Evolutionary conservation across 2,329 filamentous ascomycete genomes (phyloP).

Genomic region (Penicillium sp.): DNA sequence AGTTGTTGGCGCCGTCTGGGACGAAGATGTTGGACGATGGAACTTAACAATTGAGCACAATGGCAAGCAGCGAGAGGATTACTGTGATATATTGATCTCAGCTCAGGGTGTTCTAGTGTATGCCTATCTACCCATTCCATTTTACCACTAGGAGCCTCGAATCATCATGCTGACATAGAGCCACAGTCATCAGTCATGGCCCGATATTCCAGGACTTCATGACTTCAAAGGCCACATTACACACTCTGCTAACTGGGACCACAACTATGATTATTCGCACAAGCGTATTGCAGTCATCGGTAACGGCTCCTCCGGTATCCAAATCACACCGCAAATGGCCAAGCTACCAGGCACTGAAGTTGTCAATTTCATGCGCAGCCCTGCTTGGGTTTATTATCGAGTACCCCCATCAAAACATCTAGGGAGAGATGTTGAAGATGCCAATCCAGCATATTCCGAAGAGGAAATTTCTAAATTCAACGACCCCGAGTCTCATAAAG

Average conservation of each 20-base stretch:
- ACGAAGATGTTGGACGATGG: slow-evolving; percentile 26
- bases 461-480: slow-evolving; percentile 29
- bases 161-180: not conserved
- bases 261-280: slow-evolving; percentile 25
- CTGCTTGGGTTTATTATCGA: slow-evolving; percentile 32
- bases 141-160: no score
- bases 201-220: slow-evolving; percentile 31
- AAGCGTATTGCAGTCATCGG: slow-evolving; percentile 37
- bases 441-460: slow-evolving; percentile 32
- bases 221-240: slow-evolving; percentile 31
- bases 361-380: slow-evolving; percentile 31
- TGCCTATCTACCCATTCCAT: slow-evolving; percentile 9
- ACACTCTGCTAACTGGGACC: slow-evolving; percentile 35
- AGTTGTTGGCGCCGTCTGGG: slow-evolving; percentile 46
- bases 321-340: slow-evolving; percentile 23
- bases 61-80: slow-evolving; percentile 21
- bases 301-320: slow-evolving; percentile 43
- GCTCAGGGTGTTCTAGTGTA: slow-evolving; percentile 31
- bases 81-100: slow-evolving; percentile 31
- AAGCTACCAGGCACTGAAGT: slow-evolving; percentile 30
- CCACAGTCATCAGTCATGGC: slow-evolving; percentile 15
- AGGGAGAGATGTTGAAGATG: slow-evolving; percentile 27
- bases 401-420: slow-evolving; percentile 23
- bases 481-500: slow-evolving; percentile 36
- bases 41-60: slow-evolving; percentile 21